phyloP scores from a whole-genome alignment of 495 filamentous ascomycete species.

The Hyaloscypha variabilis region DNA sequence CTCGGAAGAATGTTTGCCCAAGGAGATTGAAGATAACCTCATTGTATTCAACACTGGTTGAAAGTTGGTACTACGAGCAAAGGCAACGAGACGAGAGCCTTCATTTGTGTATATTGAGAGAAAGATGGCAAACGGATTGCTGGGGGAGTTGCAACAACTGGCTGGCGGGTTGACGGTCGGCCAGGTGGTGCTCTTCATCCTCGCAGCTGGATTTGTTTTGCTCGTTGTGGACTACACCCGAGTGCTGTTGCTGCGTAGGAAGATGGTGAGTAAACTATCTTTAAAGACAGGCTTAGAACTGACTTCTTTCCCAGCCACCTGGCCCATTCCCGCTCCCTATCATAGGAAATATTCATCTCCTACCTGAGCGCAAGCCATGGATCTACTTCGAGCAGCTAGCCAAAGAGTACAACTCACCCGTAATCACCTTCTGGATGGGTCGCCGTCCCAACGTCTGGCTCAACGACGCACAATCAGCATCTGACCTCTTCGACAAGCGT shows the following conservation, averaged over 20 bases:
- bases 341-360: constrained; percentile 58
- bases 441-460: constrained; percentile 68
- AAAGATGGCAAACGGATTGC: background rate
- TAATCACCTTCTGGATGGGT: constrained; percentile 67
- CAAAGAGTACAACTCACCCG: constrained; percentile 51
- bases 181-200: background rate
- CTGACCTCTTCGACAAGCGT: constrained; percentile 57
- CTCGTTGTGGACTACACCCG: constrained; percentile 6
- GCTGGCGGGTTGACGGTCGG: background rate
- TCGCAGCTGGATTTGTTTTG: background rate
- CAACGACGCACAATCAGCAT: constrained; percentile 63
- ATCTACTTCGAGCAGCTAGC: constrained; percentile 64
- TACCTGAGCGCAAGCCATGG: constrained; percentile 64
- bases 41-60: background rate
- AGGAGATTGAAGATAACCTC: background rate
- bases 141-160: background rate
- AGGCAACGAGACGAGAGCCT: background rate
- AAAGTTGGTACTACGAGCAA: background rate
- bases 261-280: constrained; percentile 3
- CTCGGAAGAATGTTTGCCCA: background rate
- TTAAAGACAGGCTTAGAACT: background rate
- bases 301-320: constrained; percentile 49
- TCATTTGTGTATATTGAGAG: background rate
- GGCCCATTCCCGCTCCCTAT: constrained; percentile 54
- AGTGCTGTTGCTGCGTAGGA: constrained; percentile 4